These are phyloP conservation scores for Globisporangium uncinulatum DNA, from an alignment of 352 stramenopile species.

Conservation along the genomic window DNA sequence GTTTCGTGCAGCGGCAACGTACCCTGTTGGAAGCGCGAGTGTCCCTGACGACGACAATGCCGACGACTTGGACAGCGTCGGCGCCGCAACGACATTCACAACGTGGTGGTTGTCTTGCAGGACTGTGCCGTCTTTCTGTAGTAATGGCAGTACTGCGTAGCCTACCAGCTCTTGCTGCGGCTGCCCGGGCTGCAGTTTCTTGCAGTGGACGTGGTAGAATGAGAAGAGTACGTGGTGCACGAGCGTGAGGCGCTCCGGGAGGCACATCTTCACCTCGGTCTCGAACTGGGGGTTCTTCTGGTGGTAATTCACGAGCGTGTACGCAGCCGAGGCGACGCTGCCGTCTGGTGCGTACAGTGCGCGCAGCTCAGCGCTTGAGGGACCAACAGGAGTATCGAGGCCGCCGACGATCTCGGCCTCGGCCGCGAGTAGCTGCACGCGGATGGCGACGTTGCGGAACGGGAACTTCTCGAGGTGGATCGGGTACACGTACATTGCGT, in stretches of 20 bases:
- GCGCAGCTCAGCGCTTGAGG: slow-evolving; percentile 22
- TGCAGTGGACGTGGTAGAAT: slow-evolving; percentile 82
- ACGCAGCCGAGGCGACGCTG: slow-evolving; percentile 20
- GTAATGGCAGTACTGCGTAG: slow-evolving; percentile 41
- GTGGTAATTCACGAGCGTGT: slow-evolving; percentile 68
- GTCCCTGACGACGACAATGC: slow-evolving; percentile 14
- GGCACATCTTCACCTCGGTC: slow-evolving; percentile 63
- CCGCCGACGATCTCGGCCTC: slow-evolving; percentile 43
- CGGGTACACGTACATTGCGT: slow-evolving; percentile 62
- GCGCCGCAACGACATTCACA: slow-evolving; percentile 29
- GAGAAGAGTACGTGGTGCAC: slow-evolving; percentile 61
- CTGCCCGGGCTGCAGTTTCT: slow-evolving; percentile 56
- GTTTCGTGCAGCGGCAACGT: slow-evolving; percentile 28
- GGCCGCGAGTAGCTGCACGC: slow-evolving; percentile 51
- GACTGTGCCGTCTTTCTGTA: slow-evolving; percentile 42
- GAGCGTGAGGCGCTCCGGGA: slow-evolving; percentile 43
- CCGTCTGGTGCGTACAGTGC: slow-evolving; percentile 34
- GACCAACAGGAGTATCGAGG: slow-evolving; percentile 22
- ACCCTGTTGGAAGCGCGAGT: slow-evolving; percentile 34
- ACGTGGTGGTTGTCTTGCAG: slow-evolving; percentile 40
- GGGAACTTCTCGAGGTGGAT: slow-evolving; percentile 59
- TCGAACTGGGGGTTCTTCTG: slow-evolving; percentile 75
- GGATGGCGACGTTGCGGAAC: slow-evolving; percentile 61
- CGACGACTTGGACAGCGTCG: slow-evolving; percentile 14
- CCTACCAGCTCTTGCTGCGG: slow-evolving; percentile 62